Evolutionary conservation across 495 filamentous ascomycete species (phyloP).

Genomic region (Neurospora sp.): DNA sequence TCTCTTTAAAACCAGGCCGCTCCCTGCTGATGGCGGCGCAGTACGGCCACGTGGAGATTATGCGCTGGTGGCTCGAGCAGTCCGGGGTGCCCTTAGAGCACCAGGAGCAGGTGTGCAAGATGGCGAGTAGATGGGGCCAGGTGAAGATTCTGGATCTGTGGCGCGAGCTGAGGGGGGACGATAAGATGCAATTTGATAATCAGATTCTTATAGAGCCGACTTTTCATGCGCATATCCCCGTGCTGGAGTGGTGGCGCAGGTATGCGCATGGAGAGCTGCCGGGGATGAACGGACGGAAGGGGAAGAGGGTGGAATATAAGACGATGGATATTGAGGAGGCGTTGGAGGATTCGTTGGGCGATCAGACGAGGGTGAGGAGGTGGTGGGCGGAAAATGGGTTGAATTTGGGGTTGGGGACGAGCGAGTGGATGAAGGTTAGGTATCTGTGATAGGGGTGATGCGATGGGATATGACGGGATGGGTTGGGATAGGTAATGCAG

Average conservation of each 20-base stretch:
- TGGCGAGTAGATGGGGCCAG: slow-evolving; percentile 78
- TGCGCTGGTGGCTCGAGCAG: slow-evolving; percentile 69
- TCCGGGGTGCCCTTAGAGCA: slow-evolving; percentile 65
- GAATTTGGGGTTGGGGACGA: slow-evolving; percentile 75
- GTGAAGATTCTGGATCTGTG: slow-evolving; percentile 75
- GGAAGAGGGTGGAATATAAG: slow-evolving; percentile 70
- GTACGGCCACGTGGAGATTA: slow-evolving; percentile 55
- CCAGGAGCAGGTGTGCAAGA: slow-evolving; percentile 67
- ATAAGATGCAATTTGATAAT: slow-evolving; percentile 79
- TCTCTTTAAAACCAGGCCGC: slow-evolving; percentile 63
- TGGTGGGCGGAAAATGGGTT: slow-evolving; percentile 93
- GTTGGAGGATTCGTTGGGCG: slow-evolving; percentile 70
- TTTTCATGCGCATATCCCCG: slow-evolving; percentile 71
- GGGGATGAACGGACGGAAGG: slow-evolving; percentile 29
- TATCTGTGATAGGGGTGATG: slow-evolving; percentile 18
- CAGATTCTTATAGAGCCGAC: slow-evolving; percentile 83
- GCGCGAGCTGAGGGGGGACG: slow-evolving; percentile 62
- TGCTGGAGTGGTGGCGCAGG: slow-evolving; percentile 85
- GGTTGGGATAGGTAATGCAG: background rate
- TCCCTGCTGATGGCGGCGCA: slow-evolving; percentile 72
- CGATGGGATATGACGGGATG: background rate
- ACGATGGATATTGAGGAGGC: slow-evolving; percentile 94
- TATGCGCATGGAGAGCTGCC: slow-evolving; percentile 49
- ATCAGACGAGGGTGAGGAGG: slow-evolving; percentile 56
- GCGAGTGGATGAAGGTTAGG: slow-evolving; percentile 78